A percentile compares a stretch with the other conserved stretches of the same genome.
Evolutionary conservation across 148 eudicot species (phyloP).

Genomic region (Mesembryanthemum crystallinum): DNA sequence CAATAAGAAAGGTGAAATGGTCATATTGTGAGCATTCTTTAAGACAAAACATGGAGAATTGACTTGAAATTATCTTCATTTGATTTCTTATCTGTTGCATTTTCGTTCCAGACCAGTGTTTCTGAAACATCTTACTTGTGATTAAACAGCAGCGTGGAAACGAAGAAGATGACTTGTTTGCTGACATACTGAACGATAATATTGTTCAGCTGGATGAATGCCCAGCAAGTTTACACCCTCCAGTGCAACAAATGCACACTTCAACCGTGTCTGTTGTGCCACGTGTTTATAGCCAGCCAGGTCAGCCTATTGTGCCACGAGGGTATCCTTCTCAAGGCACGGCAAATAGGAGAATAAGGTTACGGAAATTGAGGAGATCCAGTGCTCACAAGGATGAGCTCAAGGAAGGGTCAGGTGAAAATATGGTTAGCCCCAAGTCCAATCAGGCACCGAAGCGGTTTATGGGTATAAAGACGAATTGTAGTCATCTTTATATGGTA

Average conservation of each 20-base stretch:
- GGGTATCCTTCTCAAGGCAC: slow-evolving; percentile 52
- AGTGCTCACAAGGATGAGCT: slow-evolving; percentile 19
- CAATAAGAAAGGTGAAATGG: background rate
- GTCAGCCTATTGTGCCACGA: background rate
- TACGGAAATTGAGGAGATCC: slow-evolving; percentile 24
- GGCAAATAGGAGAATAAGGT: slow-evolving; percentile 55
- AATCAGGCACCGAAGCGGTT: background rate
- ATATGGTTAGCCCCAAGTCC: background rate
- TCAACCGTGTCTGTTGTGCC: slow-evolving; percentile 21
- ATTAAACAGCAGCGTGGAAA: slow-evolving; percentile 23
- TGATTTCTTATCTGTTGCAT: background rate
- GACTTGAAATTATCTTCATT: background rate
- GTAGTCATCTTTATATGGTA: slow-evolving; percentile 12
- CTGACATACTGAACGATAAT: slow-evolving; percentile 84
- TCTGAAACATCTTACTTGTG: slow-evolving; percentile 10
- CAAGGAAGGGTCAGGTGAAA: slow-evolving; percentile 15
- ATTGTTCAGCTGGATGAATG: slow-evolving; percentile 67
- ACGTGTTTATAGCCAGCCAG: slow-evolving; percentile 8
- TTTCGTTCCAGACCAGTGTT: background rate
- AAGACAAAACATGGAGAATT: background rate
- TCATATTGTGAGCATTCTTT: background rate
- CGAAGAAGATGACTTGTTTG: slow-evolving; percentile 63
- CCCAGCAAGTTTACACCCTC: slow-evolving; percentile 19
- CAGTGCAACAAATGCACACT: background rate
- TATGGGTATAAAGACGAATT: background rate